Base-by-base conservation (phyloP, 805 yeast genomes). In the Grigorovia yakushimaensis region DNA sequence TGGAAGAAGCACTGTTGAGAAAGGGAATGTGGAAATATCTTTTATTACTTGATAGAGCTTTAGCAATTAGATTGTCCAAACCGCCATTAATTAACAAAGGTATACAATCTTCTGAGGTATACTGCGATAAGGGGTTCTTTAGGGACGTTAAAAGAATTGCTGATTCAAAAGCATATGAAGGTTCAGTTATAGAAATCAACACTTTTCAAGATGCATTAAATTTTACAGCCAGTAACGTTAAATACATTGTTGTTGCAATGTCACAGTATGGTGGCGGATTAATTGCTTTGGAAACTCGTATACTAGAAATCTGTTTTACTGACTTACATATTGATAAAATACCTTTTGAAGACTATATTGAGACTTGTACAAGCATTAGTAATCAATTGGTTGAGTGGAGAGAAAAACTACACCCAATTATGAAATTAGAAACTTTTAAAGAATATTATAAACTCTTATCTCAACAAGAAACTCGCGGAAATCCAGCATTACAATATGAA, bases 11-110 rank as follows among this genome's bases (percentile, higher is more conserved):
- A 37, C 58, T 63, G 1, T 55, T 60, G 4, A 66, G 77, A 17
- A 55, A 71, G 17, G 49, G 58, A 8, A 45, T 79, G 17, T 80
- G 79, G 77, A 69, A 74, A 64, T 47, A 62, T 8, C 68, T 77
- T 40, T 18, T 51, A 13, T 43, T 49, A 15, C 33, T 33, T 4
- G 58, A 56, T 39, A 45, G 47, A 20, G 39, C 22, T 5, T 30
- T 51, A 6, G 50, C 58, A 3, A 22, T 50, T 18, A 49, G 48
- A 1, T 43, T 53, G 15, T 45, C 51, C 11, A 47, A 40, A 10
- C 49, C 52, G 11, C 56, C 56, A 3, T 36, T 53, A 6, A 47
- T 56, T 10, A 41, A 44, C 21, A 41, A 48, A 17, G 44, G 42
- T 23, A 20, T 19, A 24, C n/a, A 10, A 49, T 46, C 15, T 44